Evolutionary conservation across 2,329 filamentous ascomycete species (phyloP).

Genomic region (Myriosclerotinia scirpicola): DNA sequence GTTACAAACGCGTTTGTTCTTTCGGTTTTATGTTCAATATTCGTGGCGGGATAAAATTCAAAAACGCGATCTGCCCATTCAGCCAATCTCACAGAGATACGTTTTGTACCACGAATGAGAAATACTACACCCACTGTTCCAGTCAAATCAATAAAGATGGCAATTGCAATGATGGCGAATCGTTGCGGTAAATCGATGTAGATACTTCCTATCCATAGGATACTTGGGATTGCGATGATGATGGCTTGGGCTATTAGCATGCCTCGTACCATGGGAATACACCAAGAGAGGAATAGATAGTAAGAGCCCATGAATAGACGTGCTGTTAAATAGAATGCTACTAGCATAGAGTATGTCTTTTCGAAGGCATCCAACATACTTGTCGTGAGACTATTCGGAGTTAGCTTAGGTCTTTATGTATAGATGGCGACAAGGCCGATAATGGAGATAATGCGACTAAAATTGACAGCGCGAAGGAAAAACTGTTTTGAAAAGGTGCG

Average conservation of each 20-base stretch:
- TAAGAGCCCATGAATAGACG: constrained; percentile 54
- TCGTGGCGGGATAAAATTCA: constrained; percentile 61
- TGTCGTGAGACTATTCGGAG: constrained; percentile 51
- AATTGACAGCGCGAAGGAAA: background rate
- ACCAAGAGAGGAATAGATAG: constrained; percentile 47
- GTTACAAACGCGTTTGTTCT: constrained; percentile 64
- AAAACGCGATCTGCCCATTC: constrained; percentile 44
- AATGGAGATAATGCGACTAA: background rate
- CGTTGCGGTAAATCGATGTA: constrained; percentile 55
- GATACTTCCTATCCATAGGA: constrained; percentile 61
- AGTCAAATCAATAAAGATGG: constrained; percentile 55
- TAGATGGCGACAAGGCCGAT: background rate
- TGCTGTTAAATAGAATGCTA: constrained; percentile 60
- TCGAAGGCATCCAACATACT: constrained; percentile 60
- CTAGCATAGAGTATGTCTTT: constrained; percentile 57
- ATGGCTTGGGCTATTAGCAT: constrained; percentile 53
- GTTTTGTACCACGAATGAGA: constrained; percentile 41
- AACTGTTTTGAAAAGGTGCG: background rate
- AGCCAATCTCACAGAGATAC: constrained; percentile 32
- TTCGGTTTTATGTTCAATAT: constrained; percentile 66
- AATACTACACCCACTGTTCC: constrained; percentile 48
- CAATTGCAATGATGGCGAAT: constrained; percentile 56
- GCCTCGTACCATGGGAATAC: constrained; percentile 58
- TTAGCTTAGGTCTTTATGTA: background rate
- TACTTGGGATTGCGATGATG: constrained; percentile 48